Conservation (phyloP, 2,329 filamentous ascomycete genomes). For the Stachybotrys elegans region DNA sequence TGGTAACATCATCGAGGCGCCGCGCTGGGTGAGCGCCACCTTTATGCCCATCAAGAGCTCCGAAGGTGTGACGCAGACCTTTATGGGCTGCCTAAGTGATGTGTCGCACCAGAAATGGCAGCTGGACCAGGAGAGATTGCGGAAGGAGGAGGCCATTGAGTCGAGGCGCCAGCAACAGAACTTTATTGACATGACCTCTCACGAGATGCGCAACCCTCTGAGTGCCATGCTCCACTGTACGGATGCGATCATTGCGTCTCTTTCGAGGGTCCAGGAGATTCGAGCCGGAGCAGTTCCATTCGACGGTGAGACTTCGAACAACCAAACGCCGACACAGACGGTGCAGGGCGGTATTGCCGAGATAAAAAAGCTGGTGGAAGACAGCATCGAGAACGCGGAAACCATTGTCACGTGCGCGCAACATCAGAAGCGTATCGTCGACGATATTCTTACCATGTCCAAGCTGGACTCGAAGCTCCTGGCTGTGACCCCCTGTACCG, state of each 20-base stretch:
- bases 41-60: constrained; percentile 45
- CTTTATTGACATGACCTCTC: constrained; percentile 72
- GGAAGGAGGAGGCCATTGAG: constrained; percentile 52
- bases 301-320: constrained; percentile 14
- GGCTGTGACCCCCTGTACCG: constrained; percentile 64
- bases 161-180: constrained; percentile 68
- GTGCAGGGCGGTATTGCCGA: constrained; percentile 23
- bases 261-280: constrained; percentile 38
- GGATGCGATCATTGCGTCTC: constrained; percentile 58
- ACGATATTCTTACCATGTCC: constrained; percentile 67
- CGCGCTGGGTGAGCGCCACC: constrained; percentile 44
- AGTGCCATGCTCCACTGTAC: constrained; percentile 70
- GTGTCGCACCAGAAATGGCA: constrained; percentile 47
- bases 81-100: constrained; percentile 41
- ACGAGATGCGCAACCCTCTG: constrained; percentile 70
- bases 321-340: constrained; percentile 3
- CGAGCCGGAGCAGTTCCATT: constrained; percentile 16
- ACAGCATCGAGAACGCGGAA: constrained; percentile 67
- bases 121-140: constrained; percentile 42
- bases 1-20: constrained; percentile 36
- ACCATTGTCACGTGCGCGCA: constrained; percentile 74
- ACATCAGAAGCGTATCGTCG: constrained; percentile 76
- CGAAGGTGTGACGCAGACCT: constrained; percentile 41
- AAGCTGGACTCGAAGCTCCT: constrained; percentile 74
- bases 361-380: constrained; percentile 42